Evolutionary conservation across 202 grass and related monocot species (phyloP), one percentile per base, ranked within the genome.

Genomic region (Alloteropsis angusta): DNA sequence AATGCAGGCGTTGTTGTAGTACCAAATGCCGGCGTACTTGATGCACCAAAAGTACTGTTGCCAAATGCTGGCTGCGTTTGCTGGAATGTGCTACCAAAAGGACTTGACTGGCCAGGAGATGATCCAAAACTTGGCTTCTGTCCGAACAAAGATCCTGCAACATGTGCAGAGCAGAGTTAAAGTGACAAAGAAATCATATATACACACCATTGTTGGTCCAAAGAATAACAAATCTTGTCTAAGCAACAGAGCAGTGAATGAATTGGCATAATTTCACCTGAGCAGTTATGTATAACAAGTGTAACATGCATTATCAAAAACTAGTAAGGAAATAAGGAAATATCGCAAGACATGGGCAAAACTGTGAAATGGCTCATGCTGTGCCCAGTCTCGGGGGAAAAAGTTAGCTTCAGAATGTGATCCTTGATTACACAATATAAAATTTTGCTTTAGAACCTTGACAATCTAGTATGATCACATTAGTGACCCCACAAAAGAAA

Each of bases 91-190:
- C 70, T 74, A 23, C 84, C 86, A 85, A 97, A 97, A 17, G 87
- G 83, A 80, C 65, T 94, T 44, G 90, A 67, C 71, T 92, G 95
- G 53, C 78, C 89, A 82, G 86, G 65, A 76, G 90, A 91, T 72
- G 92, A 92, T 60, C 89, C 94, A 82, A 93, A 94, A 68, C 72
- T 77, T 74, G 89, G 79, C 81, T 88, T 97, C 53, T 97, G 91
- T 76, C 89, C 94, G 38, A 94, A 97, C 47, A 93, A 83, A 80
- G 91, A 94, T 78, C 89, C 94, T 97, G 68, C 28, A 92, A 83
- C 64, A 69, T 22, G 60, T 76, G 53, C 46, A 48, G 11, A 73
- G 43, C 28, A 55, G 22, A 79, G 48, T n/a, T 3, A 30, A 30
- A 30, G 9, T 79, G 18, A 52, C 49, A 21, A 22, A 39, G 36